phyloP scores from a whole-genome alignment of 2,329 filamentous ascomycete genomes.

The Coniochaeta ligniaria region DNA sequence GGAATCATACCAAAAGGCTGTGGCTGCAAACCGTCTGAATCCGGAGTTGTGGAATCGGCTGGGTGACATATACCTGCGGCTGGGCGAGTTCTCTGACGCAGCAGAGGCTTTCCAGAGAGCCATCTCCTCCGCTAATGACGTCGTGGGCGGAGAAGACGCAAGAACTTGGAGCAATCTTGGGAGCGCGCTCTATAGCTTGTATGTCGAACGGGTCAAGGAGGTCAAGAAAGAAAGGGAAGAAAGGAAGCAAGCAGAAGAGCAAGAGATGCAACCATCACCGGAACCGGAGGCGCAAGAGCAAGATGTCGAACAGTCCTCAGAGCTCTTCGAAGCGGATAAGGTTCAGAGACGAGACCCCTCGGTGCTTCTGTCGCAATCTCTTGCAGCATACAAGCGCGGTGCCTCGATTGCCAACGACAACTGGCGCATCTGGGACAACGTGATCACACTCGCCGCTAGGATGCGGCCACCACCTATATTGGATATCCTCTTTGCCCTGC shows the following conservation, averaged over 20 bases:
- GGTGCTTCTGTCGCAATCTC: slow-evolving; percentile 62
- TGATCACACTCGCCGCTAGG: slow-evolving; percentile 78
- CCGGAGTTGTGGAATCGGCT: slow-evolving; percentile 82
- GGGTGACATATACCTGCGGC: slow-evolving; percentile 78
- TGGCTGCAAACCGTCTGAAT: slow-evolving; percentile 74
- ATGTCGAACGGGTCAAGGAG: slow-evolving; percentile 41
- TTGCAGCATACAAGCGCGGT: slow-evolving; percentile 81
- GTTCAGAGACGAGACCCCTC: slow-evolving; percentile 38
- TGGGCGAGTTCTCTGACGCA: slow-evolving; percentile 70
- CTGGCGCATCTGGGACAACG: slow-evolving; percentile 94
- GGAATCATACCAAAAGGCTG: slow-evolving; percentile 70
- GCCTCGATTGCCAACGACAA: slow-evolving; percentile 78
- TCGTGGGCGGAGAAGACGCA: slow-evolving; percentile 77
- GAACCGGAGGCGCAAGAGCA: slow-evolving; percentile 15
- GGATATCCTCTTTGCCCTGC: slow-evolving; percentile 70
- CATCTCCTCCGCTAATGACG: slow-evolving; percentile 54
- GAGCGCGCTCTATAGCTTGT: slow-evolving; percentile 69
- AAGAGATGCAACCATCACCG: slow-evolving; percentile 21
- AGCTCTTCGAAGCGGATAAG: slow-evolving; percentile 7
- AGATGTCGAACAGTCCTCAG: slow-evolving; percentile 18
- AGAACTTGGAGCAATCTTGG: slow-evolving; percentile 94
- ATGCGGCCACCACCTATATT: slow-evolving; percentile 66
- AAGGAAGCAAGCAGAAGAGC: slow-evolving; percentile 11
- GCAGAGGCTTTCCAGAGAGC: slow-evolving; percentile 76
- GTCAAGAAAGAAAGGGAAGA: slow-evolving; percentile 19